phyloP scores from a whole-genome alignment of 2,329 filamentous ascomycete species.

The Karstenula rhodostoma region DNA sequence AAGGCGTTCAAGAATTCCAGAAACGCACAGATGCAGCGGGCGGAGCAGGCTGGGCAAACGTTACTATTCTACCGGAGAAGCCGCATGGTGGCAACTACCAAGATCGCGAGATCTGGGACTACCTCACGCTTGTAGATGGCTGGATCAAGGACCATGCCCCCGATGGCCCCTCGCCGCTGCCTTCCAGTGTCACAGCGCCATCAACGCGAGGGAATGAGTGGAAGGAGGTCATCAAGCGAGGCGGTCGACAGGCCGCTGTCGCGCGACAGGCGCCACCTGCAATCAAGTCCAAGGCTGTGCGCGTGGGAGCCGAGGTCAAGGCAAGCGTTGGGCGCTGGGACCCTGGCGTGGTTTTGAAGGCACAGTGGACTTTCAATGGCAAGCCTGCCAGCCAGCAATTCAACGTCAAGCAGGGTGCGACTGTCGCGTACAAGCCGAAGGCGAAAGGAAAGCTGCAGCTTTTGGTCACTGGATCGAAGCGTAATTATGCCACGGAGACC shows the following conservation, averaged over 20 bases:
- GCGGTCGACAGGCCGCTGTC: conserved; percentile 46
- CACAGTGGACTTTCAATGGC: conserved; percentile 45
- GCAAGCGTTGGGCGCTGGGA: conserved; percentile 47
- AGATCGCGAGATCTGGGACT: conserved; percentile 40
- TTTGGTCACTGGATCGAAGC: conserved; percentile 1
- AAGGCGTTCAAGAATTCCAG: conserved; percentile 48
- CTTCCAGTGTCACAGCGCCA: conserved; percentile 24
- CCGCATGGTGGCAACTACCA: conserved; percentile 48
- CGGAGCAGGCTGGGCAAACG: conserved; percentile 47
- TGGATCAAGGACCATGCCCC: conserved; percentile 47
- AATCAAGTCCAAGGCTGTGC: conserved; percentile 20
- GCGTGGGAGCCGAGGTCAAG: conserved; percentile 8
- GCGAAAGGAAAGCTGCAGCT: conserved; percentile 20
- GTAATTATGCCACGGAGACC: conserved; percentile 1
- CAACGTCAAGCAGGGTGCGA: conserved; percentile 31
- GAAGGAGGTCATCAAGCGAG: conserved; percentile 43
- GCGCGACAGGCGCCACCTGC: conserved; percentile 40
- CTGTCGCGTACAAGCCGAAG: conserved; percentile 22
- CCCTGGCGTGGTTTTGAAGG: conserved; percentile 45
- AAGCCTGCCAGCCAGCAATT: conserved; percentile 32
- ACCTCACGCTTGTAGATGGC: conserved; percentile 41
- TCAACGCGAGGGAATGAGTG: conserved; percentile 44
- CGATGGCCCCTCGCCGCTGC: conserved; percentile 38
- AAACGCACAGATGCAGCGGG: conserved; percentile 42
- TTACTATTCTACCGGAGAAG: conserved; percentile 42